Evolutionary conservation across 805 yeast genomes (phyloP), one percentile per base, ranked within the genome.

Genomic region (Sporopachydermia lactativora): DNA sequence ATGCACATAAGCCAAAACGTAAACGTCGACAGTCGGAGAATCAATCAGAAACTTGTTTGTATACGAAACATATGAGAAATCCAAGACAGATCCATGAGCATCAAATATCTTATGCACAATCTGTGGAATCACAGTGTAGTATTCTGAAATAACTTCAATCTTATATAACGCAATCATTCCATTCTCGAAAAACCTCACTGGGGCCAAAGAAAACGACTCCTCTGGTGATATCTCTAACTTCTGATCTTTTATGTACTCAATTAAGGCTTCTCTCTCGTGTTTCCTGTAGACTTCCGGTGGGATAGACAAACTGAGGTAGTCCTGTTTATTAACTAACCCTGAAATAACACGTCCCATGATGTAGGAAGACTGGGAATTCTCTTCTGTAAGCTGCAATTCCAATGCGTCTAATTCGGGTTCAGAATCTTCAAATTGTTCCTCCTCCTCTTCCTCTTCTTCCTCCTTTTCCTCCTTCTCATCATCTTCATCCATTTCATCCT

Each of bases 351-450:
- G 8, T 8, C 31, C 31, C 8, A 24, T n/a, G 31, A 24, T n/a
- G n/a, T 24, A 8, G 13, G 13, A 8, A 8, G 31, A 24, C 13
- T n/a, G 8, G 8, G 31, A 24, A n/a, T 24, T 24, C 31, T 24
- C n/a, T 8, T 8, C 8, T 8, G n/a, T 24, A n/a, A 24, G 31
- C n/a, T 24, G 13, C n/a, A 24, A 24, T 8, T 24, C 31, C n/a
- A 24, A 24, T n/a, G 8, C 31, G n/a, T 24, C 31, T 8, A 24
- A 14, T 16, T 35, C 31, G 8, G 14, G 34, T 11, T 17, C 36
- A 31, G 24, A 15, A 3, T 39, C 34, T 16, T 24, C 16, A 13
- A 34, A 36, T 11, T 39, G 41, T 3, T 42, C 45, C 2, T 17
- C 37, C 3, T 18, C 34, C 3, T 41, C 43, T 14, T 39, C 39